Evolutionary conservation across 2,329 filamentous ascomycete genomes (phyloP), one percentile per base, ranked within the genome.

Genomic region (Penicillium sp.): DNA sequence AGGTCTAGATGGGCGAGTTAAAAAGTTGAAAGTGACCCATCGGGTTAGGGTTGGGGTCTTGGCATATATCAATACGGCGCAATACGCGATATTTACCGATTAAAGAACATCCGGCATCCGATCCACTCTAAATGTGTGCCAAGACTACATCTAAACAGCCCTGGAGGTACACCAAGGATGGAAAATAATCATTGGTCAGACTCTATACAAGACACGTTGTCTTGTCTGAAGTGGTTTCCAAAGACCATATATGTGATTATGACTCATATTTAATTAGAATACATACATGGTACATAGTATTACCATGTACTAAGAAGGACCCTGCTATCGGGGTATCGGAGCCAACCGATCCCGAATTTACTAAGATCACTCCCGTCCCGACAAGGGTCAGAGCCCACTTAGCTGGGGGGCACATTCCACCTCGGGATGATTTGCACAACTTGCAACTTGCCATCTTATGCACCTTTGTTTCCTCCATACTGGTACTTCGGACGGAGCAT

Each of bases 61-160:
- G 25, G 43, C 43, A 15, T 29, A 17, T 10, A 38, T 38, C 17
- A 19, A 38, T n/a, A n/a, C 35, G 10, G 12, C 6, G 3, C 10
- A 46, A 29, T 46, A 46, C 43, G 12, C n/a, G 6, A 12, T 46
- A 46, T 46, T 42, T 46, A 46, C 43, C 43, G 6, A 19, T 10
- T 29, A 31, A 46, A 46, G 43, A 46, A 46, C 43, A 46, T 46
- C 43, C 43, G 43, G 43, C n/a, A 29, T 46, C 43, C 43, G 43
- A 29, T 25, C 7, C 12, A 25, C 40, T 23, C 6, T 15, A 8
- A 23, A 21, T 2, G 13, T 0, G 9, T 43, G 41, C 41, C 21
- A 12, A 27, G 19, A 7, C 38, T 15, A 23, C 19, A 41, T 8
- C n/a, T 13, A 40, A 40, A 21, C 19, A 13, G 38, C 38, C 10